Evolutionary conservation across 208 protist genomes (phyloP).

Genomic region (Crithidia brevicula): DNA sequence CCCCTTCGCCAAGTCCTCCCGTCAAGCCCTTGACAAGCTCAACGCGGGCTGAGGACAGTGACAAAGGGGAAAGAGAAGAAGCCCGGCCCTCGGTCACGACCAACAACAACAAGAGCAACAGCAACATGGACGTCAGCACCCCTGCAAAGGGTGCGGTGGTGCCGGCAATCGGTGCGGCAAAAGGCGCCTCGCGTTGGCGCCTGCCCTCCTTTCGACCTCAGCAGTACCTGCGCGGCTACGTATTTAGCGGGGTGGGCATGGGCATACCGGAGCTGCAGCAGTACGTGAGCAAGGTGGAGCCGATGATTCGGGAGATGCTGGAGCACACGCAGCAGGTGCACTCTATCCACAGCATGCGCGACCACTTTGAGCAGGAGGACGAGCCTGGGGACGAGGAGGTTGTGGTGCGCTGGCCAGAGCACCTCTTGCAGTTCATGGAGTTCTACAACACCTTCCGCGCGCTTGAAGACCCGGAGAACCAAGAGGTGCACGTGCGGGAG

Average conservation of each 20-base stretch:
- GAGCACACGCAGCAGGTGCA: slow-evolving; percentile 90
- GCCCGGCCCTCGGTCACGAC: neutral
- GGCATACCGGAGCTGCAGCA: slow-evolving; percentile 88
- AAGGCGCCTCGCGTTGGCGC: slow-evolving; percentile 34
- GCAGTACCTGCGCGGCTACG: slow-evolving; percentile 79
- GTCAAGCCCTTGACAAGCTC: neutral
- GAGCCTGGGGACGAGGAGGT: slow-evolving; percentile 58
- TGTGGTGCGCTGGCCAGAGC: slow-evolving; percentile 81
- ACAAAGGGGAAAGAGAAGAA: neutral
- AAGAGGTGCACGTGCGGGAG: slow-evolving; percentile 47
- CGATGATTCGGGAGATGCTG: slow-evolving; percentile 87
- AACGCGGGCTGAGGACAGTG: neutral
- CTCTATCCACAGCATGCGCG: slow-evolving; percentile 69
- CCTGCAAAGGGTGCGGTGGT: neutral
- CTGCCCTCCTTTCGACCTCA: slow-evolving; percentile 74
- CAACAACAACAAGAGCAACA: neutral
- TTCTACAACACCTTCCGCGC: slow-evolving; percentile 82
- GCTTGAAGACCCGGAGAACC: slow-evolving; percentile 72
- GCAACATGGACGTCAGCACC: neutral
- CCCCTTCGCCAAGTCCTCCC: neutral
- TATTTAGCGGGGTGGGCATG: slow-evolving; percentile 69
- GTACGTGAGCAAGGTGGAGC: slow-evolving; percentile 87
- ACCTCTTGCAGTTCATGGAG: slow-evolving; percentile 91
- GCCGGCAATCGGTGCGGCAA: neutral
- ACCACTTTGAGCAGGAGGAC: slow-evolving; percentile 67